Evolutionary conservation across 225 moss, liverwort and hornwort species (phyloP), one percentile per base, ranked within the genome.

Genomic region (Polytrichum commune): DNA sequence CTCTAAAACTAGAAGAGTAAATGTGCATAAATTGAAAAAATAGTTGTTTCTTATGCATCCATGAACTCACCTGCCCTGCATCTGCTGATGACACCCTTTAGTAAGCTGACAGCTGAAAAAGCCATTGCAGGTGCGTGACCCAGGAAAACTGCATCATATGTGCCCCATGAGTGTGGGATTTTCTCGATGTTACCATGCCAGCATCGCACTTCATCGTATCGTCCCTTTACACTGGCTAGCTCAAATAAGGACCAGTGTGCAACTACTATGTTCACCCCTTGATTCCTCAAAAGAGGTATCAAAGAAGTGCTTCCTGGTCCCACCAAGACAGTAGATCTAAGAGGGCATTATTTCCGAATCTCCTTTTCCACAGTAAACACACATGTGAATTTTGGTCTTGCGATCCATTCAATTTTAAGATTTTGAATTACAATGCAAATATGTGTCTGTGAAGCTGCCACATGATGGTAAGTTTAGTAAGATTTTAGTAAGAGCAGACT

Each of bases 111-210:
- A 54, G 87, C 85, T 71, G 90, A 83, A 60, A 77, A 75, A 29
- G 84, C 80, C 69, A 83, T 78, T 20, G 88, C 76, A 67, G 85
- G 78, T 27, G 90, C 58, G 55, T 84, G 85, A 63, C 90, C 83
- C 18, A 92, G 90, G 63, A 94, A 90, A 57, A 92, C 88, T 26
- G 79, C 74, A 74, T 94, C 85, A 62, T 82, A 94, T 54, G 82
- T 75, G 57, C 92, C 94, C 74, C 84, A 91, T 7, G 90, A 90
- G 73, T 75, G 63, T 30, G 90, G 86, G 25, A 94, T 74, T 32
- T 81, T 84, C 38, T 84, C 81, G 9, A 94, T 16, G 72, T 84
- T 83, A 29, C 94, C 94, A 72, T 92, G 85, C 92, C 88, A 94
- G 85, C 92, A 94, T 22, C 85, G 72, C 16, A 88, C 69, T 28